Evolutionary conservation across 2,329 filamentous ascomycete species (phyloP).

Genomic region (Beauveria varroae): DNA sequence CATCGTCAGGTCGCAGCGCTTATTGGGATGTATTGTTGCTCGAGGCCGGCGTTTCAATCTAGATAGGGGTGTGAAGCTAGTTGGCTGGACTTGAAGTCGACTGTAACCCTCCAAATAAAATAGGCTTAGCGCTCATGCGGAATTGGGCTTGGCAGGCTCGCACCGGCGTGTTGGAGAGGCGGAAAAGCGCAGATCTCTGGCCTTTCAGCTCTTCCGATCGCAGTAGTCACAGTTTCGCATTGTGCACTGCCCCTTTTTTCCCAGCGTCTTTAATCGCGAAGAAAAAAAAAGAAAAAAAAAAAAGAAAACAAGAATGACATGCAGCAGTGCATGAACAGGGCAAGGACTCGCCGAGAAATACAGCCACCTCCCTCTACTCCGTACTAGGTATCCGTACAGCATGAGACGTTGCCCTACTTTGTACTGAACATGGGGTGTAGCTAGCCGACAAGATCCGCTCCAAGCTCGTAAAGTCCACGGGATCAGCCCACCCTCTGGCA

Average conservation of each 20-base stretch:
- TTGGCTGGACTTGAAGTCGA: too few species aligned
- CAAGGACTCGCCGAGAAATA: not conserved
- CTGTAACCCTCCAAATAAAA: too few species aligned
- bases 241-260: not conserved
- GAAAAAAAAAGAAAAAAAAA: not conserved
- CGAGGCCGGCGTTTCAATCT: too few species aligned
- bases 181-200: not conserved
- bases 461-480: not conserved
- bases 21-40: too few species aligned
- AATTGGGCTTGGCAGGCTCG: not conserved
- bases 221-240: not conserved
- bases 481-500: not conserved
- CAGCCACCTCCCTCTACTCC: not conserved
- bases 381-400: too few species aligned
- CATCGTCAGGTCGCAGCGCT: too few species aligned
- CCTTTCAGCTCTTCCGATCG: not conserved
- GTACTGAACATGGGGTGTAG: not conserved
- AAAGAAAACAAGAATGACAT: not conserved
- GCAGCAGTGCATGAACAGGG: not conserved
- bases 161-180: not conserved
- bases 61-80: too few species aligned
- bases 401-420: too few species aligned
- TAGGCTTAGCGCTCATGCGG: too few species aligned
- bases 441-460: not conserved
- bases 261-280: not conserved